Evolutionary conservation across 306 rosid genomes (phyloP), one percentile per base, ranked within the genome.

Genomic region (Geum urbanum): DNA sequence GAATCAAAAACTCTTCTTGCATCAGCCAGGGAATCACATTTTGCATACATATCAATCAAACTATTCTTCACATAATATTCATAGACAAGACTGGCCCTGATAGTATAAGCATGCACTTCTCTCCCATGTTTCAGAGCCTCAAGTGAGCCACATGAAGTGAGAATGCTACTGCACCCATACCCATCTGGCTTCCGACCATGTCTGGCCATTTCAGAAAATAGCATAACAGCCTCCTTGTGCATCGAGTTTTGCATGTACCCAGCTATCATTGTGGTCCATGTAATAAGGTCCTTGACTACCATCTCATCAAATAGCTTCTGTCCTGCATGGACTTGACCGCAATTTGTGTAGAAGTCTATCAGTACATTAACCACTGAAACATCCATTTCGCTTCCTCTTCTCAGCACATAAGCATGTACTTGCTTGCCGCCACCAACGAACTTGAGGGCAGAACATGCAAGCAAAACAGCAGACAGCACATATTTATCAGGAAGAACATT

Each of bases 231-330:
- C 68, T 92, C 92, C 73, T 56, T 49, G 27, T 90, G 81, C 73
- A 81, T 79, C 16, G 90, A 88, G 80, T 90, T 90, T 79, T 92
- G 90, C 98, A 90, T 92, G 79, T 84, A 86, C 45, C 98, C 98
- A 15, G 96, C 86, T 74, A 92, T 86, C 96, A 92, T 85, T 7
- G 96, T 88, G 60, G 98, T 86, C 98, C 98, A 90, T 3, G 96
- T 84, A 79, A 92, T 85, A 51, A 84, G 74, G 71, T 86, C 88
- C 80, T 75, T 92, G 61, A 66, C 84, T 5, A 51, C 51, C 76
- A 85, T 51, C 68, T 54, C 78, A 77, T 88, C 81, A 20, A 92
- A 90, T 47, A 92, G 66, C 39, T 69, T 84, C 80, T 74, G 20
- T 57, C 84, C 96, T 13, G 62, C 77, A 63, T 83, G 74, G 69